Percentiles rank a stretch among this genome's conserved stretches.
Evolutionary conservation across 352 stramenopile species (phyloP).

Genomic region (Phytophthora pseudosyringae): DNA sequence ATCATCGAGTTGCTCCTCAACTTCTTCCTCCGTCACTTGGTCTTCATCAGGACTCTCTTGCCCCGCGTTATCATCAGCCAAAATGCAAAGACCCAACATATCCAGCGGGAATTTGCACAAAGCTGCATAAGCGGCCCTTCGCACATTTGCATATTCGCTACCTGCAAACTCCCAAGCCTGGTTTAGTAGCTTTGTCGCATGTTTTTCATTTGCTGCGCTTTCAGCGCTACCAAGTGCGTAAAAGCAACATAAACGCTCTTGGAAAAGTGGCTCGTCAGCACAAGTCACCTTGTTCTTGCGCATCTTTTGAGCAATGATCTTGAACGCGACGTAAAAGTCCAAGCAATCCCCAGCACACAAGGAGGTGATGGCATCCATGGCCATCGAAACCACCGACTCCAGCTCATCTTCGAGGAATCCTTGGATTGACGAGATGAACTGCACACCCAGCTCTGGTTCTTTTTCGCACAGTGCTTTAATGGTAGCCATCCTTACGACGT

Average conservation of each 20-base stretch:
- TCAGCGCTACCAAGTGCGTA: slow-evolving; percentile 54
- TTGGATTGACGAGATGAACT: slow-evolving; percentile 75
- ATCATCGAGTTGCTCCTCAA: slow-evolving; percentile 57
- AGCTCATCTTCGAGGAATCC: slow-evolving; percentile 55
- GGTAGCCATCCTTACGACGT: slow-evolving; percentile 61
- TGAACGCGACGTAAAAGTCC: slow-evolving; percentile 79
- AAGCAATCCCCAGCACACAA: slow-evolving; percentile 70
- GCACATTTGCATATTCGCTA: slow-evolving; percentile 41
- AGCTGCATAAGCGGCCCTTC: slow-evolving; percentile 47
- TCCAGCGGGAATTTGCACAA: slow-evolving; percentile 56
- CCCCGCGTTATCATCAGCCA: not conserved
- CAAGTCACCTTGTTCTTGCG: slow-evolving; percentile 69
- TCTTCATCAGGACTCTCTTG: slow-evolving; percentile 38
- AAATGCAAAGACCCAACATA: slow-evolving; percentile 48
- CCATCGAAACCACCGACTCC: slow-evolving; percentile 66
- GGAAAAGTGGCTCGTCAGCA: slow-evolving; percentile 53
- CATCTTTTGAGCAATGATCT: slow-evolving; percentile 75
- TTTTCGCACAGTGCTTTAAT: slow-evolving; percentile 71
- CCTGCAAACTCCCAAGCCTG: slow-evolving; percentile 62
- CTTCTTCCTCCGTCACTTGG: slow-evolving; percentile 45
- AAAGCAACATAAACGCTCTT: slow-evolving; percentile 61
- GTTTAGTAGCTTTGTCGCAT: slow-evolving; percentile 47
- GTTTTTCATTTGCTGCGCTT: slow-evolving; percentile 48
- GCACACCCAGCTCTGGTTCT: slow-evolving; percentile 67
- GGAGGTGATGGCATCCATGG: slow-evolving; percentile 60